Base-by-base conservation (phyloP, 163 green algal genomes). In the Chloroidium sp. region DNA sequence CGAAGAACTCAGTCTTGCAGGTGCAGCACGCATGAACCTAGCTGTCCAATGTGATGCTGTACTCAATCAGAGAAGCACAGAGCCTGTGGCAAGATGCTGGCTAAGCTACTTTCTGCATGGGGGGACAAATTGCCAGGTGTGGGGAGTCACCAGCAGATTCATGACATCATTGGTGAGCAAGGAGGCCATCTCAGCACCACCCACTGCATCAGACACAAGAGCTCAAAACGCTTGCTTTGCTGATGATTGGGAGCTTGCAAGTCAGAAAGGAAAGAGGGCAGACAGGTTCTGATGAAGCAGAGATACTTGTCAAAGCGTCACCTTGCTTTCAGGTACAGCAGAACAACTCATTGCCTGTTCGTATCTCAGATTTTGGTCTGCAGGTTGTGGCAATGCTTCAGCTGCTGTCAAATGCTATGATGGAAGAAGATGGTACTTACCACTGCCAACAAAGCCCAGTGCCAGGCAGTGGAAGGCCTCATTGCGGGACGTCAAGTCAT, bases 381-480 rank as follows among this genome's bases (percentile, higher is more conserved):
- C 10, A 13, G 10, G 68, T 74, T 10, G 13, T 10, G 13, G 10
- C 10, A 36, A 13, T 74, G 68, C 68, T 74, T 74, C 68, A 36
- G 68, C 68, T 14, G n/a, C 58, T 10, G 3, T 62, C 77, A 74
- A 75, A 59, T 8, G 4, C 57, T 69, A 59, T 59, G 10, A 79
- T 79, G 36, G 36, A 36, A 36, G 36, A 36, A 61, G 4, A 82
- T 36, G 78, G 0, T 4, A 6, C 89, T 80, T 72, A 97, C 93
- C 92, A 83, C 94, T 97, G 79, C 90, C 93, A 6, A 96, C 91
- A 83, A 97, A 97, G 77, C 91, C 93, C 14, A 99, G 91, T 0
- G 93, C 95, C 61, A 99, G 89, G 84, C 93, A 97, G 89, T 99
- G 95, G 85, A 97, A 98, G 57, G 93, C 90, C 85, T 99, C 97